Percentiles rank a stretch among this genome's conserved stretches.
These are phyloP conservation scores for Wallacemonas sp. DNA, from an alignment of 208 protist genomes.

Conservation along the genomic window DNA sequence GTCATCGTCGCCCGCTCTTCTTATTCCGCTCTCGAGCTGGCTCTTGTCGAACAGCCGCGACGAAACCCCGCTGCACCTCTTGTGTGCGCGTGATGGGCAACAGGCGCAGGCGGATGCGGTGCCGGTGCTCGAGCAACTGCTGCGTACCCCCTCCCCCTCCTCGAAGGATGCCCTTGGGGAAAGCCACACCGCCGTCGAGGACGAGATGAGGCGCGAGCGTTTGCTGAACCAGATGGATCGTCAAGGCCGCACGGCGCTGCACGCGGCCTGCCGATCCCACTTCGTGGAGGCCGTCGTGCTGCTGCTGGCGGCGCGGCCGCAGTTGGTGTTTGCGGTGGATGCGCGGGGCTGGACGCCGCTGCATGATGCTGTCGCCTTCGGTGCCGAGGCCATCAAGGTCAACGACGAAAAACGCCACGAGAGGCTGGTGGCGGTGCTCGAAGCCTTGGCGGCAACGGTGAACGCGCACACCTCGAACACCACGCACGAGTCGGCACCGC, in stretches of 20 bases:
- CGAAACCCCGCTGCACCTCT: conserved; percentile 54
- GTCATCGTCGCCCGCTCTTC: conserved; percentile 5
- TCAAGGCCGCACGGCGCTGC: conserved; percentile 52
- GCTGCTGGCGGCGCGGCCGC: conserved; percentile 23
- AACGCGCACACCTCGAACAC: neutral
- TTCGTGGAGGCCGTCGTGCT: conserved; percentile 36
- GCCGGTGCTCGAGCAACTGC: conserved; percentile 28
- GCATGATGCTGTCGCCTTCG: conserved; percentile 35
- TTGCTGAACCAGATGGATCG: conserved; percentile 29
- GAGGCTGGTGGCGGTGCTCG: conserved; percentile 1
- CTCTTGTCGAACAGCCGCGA: conserved; percentile 42
- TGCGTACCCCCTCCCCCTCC: conserved; percentile 6
- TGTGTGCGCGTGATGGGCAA: conserved; percentile 41
- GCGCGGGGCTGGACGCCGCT: conserved; percentile 51
- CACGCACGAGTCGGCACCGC: too few species aligned
- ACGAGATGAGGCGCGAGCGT: conserved; percentile 10
- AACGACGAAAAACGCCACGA: neutral
- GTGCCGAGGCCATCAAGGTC: neutral
- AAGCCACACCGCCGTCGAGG: neutral
- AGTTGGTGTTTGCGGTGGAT: conserved; percentile 33
- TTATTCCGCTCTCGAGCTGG: conserved; percentile 23
- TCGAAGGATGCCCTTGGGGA: neutral
- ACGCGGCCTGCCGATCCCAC: conserved; percentile 51
- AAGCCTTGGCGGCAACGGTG: neutral
- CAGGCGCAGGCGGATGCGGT: conserved; percentile 33